Percentiles rank a stretch among this genome's conserved stretches.
Conservation (phyloP, 177 flowering plant genomes). For the Telopea speciosissima region DNA sequence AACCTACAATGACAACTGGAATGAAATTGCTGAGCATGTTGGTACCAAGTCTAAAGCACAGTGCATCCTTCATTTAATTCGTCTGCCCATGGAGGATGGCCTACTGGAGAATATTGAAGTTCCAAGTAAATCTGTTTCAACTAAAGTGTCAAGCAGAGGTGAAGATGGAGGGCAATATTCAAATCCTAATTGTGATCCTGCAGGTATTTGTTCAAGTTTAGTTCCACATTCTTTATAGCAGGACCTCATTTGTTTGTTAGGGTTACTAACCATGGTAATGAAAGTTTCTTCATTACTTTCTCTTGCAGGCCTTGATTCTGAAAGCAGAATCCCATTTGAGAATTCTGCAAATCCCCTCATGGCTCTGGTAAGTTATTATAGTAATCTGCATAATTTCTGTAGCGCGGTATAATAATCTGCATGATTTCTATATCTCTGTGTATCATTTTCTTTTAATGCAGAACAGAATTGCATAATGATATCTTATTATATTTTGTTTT, state of each 20-base stretch:
- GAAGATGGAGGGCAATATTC: background rate
- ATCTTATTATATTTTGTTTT: too few relatives aligned
- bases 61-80: slow-evolving; percentile 88
- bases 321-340: background rate
- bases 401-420: background rate
- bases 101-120: slow-evolving; percentile 67
- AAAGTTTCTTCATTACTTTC: background rate
- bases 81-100: slow-evolving; percentile 77
- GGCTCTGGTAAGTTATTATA: background rate
- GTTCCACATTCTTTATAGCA: background rate
- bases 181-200: background rate
- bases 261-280: background rate
- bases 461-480: too few relatives aligned
- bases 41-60: slow-evolving; percentile 97
- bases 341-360: background rate
- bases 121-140: background rate
- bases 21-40: slow-evolving; percentile 91
- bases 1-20: slow-evolving; percentile 77
- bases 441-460: too few relatives aligned
- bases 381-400: too few relatives aligned
- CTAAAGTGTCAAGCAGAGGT: background rate
- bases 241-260: background rate
- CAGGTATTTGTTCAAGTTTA: background rate
- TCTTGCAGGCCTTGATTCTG: background rate
- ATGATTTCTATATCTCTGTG: background rate